Base-by-base conservation (phyloP, 2,329 filamentous ascomycete genomes). In the Fusarium keratoplasticum region DNA sequence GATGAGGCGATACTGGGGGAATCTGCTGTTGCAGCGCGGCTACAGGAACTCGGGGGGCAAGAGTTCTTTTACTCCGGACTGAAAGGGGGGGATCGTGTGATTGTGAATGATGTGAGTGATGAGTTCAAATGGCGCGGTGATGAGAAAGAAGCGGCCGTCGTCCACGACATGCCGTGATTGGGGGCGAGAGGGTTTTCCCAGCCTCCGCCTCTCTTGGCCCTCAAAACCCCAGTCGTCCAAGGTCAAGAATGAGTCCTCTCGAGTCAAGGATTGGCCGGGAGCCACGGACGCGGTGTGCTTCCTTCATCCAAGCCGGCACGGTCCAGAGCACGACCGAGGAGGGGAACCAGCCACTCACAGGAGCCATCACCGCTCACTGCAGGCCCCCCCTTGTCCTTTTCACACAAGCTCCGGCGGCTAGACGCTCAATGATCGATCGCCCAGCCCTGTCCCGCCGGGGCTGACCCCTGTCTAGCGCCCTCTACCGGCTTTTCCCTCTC, bases 371-470 rank as follows among this genome's bases (percentile, higher is more conserved):
- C 6, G 25, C 27, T 10, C 20, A 6, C 67, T 73, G 71, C 72
- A 74, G n/a, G 62, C 54, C 22, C 38, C 67, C 72, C 70, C 44
- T 9, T 25, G 50, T 54, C 50, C 36, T 18, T 40, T 71, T 73
- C 70, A 73, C 67, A 73, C 44, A 18, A 73, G 58, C 62, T 59
- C n/a, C 66, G 71, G 70, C 72, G 72, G 72, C 55, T 72, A 75
- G 60, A 73, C 60, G 10, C 13, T 66, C 73, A 72, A 69, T 71
- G 29, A 74, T 22, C 25, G 22, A 60, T 47, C 40, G 57, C 25
- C 57, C 38, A 66, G 54, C 38, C 54, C 38, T 66, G 55, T 50
- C 31, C 31, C 42, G 22, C 13, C 42, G 38, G 40, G 44, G 13
- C 14, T 6, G 14, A 36, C 40, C 65, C 65, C n/a, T 63, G 65